Percentiles rank a stretch among this genome's conserved stretches.
These are phyloP conservation scores for Penicillium sp. DNA, from an alignment of 2,329 filamentous ascomycete species.

Conservation along the genomic window DNA sequence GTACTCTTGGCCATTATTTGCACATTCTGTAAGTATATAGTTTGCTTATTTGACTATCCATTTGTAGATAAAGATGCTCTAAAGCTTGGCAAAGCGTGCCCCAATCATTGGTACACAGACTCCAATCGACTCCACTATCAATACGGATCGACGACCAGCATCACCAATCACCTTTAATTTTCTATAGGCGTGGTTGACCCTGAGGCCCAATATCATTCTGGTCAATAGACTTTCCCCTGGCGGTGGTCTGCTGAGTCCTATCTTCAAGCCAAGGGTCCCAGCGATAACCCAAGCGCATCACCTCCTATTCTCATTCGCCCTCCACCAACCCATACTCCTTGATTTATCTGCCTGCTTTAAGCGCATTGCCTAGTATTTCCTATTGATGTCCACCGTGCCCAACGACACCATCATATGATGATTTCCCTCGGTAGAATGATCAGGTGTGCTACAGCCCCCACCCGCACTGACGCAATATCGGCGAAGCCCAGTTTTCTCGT, in stretches of 20 bases:
- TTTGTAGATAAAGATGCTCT: background rate
- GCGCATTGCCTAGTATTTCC: slow-evolving; percentile 49
- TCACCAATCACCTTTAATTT: background rate
- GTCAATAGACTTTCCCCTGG: background rate
- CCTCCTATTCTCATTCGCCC: slow-evolving; percentile 60
- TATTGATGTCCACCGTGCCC: slow-evolving; percentile 47
- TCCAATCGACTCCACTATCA: background rate
- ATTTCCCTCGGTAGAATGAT: slow-evolving; percentile 55
- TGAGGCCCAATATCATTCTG: background rate
- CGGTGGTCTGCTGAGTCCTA: background rate
- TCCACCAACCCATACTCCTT: slow-evolving; percentile 64
- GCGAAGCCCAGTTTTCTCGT: slow-evolving; percentile 66
- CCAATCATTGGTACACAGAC: background rate
- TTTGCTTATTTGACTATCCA: background rate
- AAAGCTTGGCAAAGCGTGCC: slow-evolving; percentile 7
- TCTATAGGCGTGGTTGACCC: slow-evolving; percentile 6
- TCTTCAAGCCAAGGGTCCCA: slow-evolving; percentile 37
- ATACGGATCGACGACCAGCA: background rate
- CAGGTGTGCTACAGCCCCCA: slow-evolving; percentile 61
- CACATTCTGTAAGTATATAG: background rate
- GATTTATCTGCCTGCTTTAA: slow-evolving; percentile 52
- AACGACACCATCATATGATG: slow-evolving; percentile 62
- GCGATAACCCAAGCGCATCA: slow-evolving; percentile 62
- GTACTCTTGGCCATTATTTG: background rate
- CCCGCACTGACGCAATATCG: slow-evolving; percentile 63